A percentile compares a stretch with the other conserved stretches of the same genome.
phyloP scores from a whole-genome alignment of 2,329 filamentous ascomycete species.

The Diplocarpon rosae region DNA sequence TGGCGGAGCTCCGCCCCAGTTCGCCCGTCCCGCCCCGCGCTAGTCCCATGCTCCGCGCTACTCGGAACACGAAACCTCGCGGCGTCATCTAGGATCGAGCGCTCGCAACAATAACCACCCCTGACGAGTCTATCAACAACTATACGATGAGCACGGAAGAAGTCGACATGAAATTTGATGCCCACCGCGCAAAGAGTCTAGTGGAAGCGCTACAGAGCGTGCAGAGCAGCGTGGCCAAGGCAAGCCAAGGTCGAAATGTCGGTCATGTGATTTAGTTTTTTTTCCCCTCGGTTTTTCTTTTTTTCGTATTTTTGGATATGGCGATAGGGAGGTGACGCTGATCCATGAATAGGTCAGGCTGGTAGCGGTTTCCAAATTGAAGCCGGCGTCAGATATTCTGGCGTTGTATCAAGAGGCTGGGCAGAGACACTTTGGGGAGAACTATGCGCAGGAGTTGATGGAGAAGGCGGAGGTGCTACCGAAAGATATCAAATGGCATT shows the following conservation, averaged over 20 bases:
- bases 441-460: slow-evolving; percentile 82
- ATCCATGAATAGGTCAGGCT: slow-evolving; percentile 53
- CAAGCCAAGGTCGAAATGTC: slow-evolving; percentile 43
- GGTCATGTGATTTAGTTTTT: slow-evolving; percentile 22
- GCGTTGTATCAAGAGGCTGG: slow-evolving; percentile 55
- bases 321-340: slow-evolving; percentile 1
- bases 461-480: slow-evolving; percentile 80
- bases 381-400: slow-evolving; percentile 83
- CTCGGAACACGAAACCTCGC: not conserved
- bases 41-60: no score
- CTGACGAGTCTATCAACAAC: not conserved
- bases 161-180: slow-evolving; percentile 46
- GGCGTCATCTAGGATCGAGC: not conserved
- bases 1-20: no score
- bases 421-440: slow-evolving; percentile 85
- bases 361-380: slow-evolving; percentile 92
- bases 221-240: slow-evolving; percentile 43
- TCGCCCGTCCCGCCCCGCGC: no score
- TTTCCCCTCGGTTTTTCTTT: no score
- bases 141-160: slow-evolving; percentile 1
- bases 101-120: not conserved
- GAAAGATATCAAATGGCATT: slow-evolving; percentile 75
- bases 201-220: slow-evolving; percentile 51
- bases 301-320: not conserved
- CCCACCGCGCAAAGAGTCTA: slow-evolving; percentile 50